phyloP scores from a whole-genome alignment of 2,329 filamentous ascomycete genomes.

The Alternaria sp. region DNA sequence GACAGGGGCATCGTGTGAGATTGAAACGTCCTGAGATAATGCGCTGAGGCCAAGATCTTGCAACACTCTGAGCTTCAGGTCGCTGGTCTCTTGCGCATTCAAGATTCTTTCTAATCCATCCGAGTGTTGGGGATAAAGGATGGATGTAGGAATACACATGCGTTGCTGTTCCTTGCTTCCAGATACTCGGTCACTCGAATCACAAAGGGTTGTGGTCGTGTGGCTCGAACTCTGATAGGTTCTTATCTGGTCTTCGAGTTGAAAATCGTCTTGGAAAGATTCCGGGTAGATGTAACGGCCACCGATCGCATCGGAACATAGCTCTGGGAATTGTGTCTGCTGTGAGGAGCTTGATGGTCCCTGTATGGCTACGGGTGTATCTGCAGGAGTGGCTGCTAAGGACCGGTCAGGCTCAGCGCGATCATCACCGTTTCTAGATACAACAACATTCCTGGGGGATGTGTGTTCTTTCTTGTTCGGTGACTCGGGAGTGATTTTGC shows the following conservation, averaged over 20 bases:
- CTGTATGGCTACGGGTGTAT: background rate
- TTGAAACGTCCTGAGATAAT: constrained; percentile 20
- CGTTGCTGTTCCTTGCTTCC: background rate
- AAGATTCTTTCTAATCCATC: background rate
- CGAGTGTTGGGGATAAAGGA: background rate
- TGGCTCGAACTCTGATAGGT: too few relatives aligned
- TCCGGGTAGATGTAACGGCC: background rate
- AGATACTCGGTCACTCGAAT: background rate
- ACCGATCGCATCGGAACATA: background rate
- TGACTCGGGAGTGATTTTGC: constrained; percentile 38
- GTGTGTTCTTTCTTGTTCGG: accelerated
- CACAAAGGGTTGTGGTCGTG: background rate
- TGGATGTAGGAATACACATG: constrained; percentile 34
- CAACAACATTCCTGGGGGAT: accelerated
- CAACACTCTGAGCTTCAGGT: constrained; percentile 14
- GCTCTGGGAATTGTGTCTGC: background rate
- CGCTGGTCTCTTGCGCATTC: background rate
- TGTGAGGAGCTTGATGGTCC: background rate
- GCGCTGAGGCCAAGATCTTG: constrained; percentile 17
- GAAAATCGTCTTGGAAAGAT: background rate
- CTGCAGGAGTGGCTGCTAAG: background rate
- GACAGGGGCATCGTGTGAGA: constrained; percentile 15
- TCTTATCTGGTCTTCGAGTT: background rate
- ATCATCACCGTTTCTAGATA: background rate
- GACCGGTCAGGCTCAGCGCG: too few relatives aligned